Base-by-base conservation (phyloP, 495 filamentous ascomycete species). In the Oidiodendron maius region DNA sequence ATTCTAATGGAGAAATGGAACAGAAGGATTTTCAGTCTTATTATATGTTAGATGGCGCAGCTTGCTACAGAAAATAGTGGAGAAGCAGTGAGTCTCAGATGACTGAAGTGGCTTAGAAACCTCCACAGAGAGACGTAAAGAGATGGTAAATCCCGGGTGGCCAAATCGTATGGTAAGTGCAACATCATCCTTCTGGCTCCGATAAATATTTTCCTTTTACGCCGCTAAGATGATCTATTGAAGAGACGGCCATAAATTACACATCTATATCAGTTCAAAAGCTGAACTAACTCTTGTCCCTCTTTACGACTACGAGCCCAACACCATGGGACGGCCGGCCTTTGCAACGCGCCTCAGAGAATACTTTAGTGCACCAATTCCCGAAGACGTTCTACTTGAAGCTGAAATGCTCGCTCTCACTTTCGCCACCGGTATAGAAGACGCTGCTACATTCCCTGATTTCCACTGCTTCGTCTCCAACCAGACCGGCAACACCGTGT, bases 391-490 rank as follows among this genome's bases (percentile, higher is more conserved):
- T 21, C 40, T 44, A 13, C 40, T 44, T 22, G 40, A 44, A 26
- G 40, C 40, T 21, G 56, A 72, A 53, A 61, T 72, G 17, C 49
- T 68, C 12, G 44, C 67, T 25, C 56, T 70, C 9, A 21, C 23
- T 9, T 44, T 44, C 40, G 40, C 40, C 9, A 76, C 63, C 21
- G 69, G 71, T 20, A 71, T 75, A 36, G 70, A 74, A 73, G 78
- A 82, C 59, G 77, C 77, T 36, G 69, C 75, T 43, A 71, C 76
- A 46, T 83, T 76, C 57, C 77, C 76, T 22, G 78, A 80, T 61
- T 82, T 74, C 61, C 71, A 71, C 65, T 81, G 77, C 52, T 82
- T 83, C 57, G 75, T 77, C 28, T 80, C 75, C 25, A 82, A 82
- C 62, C 77, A 83, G 53, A 82, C 80, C 2, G 80, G 80, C 56